Percentiles rank a stretch among this genome's conserved stretches.
These are phyloP conservation scores for Candida pseudoglaebosa DNA, from an alignment of 805 yeast species.

Conservation along the genomic window DNA sequence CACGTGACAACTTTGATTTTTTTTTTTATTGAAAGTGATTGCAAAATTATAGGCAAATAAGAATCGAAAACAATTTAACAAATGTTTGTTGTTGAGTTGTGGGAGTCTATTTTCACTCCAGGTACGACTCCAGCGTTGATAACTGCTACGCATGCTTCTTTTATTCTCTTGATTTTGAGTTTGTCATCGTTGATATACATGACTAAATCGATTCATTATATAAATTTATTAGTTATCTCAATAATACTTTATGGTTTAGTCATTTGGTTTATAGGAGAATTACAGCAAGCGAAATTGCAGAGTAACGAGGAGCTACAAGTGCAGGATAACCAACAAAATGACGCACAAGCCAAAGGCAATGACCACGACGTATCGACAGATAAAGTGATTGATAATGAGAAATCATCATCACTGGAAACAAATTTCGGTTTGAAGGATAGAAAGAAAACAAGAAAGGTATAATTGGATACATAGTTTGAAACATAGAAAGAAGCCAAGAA, in stretches of 20 bases:
- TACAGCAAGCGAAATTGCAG: conserved; percentile 46
- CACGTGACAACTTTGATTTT: too few species aligned
- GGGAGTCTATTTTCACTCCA: conserved; percentile 90
- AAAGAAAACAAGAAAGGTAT: conserved; percentile 2
- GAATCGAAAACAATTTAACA: too few species aligned
- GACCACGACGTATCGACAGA: too few species aligned
- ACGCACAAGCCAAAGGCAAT: too few species aligned
- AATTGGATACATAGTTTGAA: background rate
- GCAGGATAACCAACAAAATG: conserved; percentile 17
- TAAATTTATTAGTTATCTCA: conserved; percentile 54
- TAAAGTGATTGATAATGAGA: too few species aligned
- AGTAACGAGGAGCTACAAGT: conserved; percentile 37
- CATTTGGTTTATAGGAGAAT: conserved; percentile 82
- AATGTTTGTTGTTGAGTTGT: conserved; percentile 57
- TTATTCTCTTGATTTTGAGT: conserved; percentile 56
- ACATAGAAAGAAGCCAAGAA: background rate
- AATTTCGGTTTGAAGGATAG: conserved; percentile 4
- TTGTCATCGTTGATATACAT: conserved; percentile 55
- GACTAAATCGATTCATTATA: conserved; percentile 64
- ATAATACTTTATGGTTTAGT: conserved; percentile 70
- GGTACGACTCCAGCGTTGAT: conserved; percentile 88
- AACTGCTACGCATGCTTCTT: conserved; percentile 85
- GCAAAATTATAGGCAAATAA: too few species aligned
- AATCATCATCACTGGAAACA: too few species aligned
- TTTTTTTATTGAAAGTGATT: too few species aligned